Evolutionary conservation across 192 early-diverging fungal genomes (phyloP).

Genomic region (Coemansia sp.): DNA sequence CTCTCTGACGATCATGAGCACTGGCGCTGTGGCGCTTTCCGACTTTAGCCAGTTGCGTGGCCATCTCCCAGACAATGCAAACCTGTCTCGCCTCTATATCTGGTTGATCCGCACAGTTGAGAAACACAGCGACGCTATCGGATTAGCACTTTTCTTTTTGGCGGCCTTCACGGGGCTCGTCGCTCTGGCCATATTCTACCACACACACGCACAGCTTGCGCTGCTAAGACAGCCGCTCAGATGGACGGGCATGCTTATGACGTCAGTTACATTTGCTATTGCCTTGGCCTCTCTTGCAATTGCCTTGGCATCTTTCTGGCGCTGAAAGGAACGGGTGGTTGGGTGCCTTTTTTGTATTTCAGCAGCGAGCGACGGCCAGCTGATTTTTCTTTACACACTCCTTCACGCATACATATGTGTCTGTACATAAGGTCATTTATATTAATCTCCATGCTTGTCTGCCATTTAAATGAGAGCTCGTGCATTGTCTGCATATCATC

Average conservation of each 20-base stretch:
- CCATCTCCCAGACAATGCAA: neutral
- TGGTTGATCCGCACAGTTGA: neutral
- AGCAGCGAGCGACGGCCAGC: too few species aligned
- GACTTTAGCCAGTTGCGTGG: conserved; percentile 1
- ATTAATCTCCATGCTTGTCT: too few species aligned
- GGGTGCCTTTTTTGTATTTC: neutral
- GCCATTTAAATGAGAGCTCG: too few species aligned
- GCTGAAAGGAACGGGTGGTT: neutral
- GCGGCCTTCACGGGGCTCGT: conserved; percentile 15
- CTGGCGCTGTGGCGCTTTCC: conserved; percentile 21
- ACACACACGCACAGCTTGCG: conserved; percentile 28
- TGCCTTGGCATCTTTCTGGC: neutral
- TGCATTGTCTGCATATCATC: too few species aligned
- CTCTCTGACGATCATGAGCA: conserved; percentile 25
- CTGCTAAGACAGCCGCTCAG: conserved; percentile 12
- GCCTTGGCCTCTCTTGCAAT: neutral
- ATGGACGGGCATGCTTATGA: conserved; percentile 25
- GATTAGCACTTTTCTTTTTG: conserved; percentile 14
- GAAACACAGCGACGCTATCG: neutral
- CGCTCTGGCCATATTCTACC: conserved; percentile 13
- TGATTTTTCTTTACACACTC: too few species aligned
- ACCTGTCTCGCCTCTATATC: conserved; percentile 1
- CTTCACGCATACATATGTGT: too few species aligned
- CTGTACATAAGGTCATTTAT: too few species aligned
- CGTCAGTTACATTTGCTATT: conserved; percentile 12